These are phyloP conservation scores for Aspergillus pseudoviridinutans DNA, from an alignment of 2,329 filamentous ascomycete species.

Conservation along the genomic window DNA sequence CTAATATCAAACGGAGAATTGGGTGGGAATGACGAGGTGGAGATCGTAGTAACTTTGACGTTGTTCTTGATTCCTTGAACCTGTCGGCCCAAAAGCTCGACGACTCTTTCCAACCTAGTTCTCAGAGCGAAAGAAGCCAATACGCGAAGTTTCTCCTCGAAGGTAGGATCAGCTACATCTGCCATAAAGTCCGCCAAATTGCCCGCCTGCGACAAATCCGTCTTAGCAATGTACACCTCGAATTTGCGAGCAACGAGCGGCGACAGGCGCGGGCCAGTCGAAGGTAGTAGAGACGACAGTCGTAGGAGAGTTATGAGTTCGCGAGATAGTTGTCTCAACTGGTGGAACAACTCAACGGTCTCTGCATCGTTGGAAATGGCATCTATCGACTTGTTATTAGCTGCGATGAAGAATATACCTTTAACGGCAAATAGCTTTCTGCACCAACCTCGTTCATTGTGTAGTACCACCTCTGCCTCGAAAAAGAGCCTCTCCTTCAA, in stretches of 20 bases:
- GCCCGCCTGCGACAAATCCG: slow-evolving; percentile 77
- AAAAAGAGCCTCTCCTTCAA: slow-evolving; percentile 79
- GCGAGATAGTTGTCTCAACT: slow-evolving; percentile 77
- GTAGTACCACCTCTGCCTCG: slow-evolving; percentile 71
- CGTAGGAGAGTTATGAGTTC: slow-evolving; percentile 82
- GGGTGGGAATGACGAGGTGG: slow-evolving; percentile 61
- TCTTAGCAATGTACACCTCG: slow-evolving; percentile 80
- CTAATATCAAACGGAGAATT: slow-evolving; percentile 55
- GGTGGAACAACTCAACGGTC: slow-evolving; percentile 67
- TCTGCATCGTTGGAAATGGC: slow-evolving; percentile 55
- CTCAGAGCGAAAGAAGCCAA: slow-evolving; percentile 77
- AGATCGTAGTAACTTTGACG: slow-evolving; percentile 77
- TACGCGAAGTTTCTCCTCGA: slow-evolving; percentile 87
- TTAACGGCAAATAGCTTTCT: background rate
- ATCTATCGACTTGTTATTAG: slow-evolving; percentile 19
- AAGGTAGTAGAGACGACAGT: slow-evolving; percentile 77
- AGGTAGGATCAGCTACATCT: slow-evolving; percentile 79
- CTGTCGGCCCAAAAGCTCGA: slow-evolving; percentile 78
- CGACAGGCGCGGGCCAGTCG: slow-evolving; percentile 65
- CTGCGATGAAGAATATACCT: background rate
- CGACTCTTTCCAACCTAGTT: slow-evolving; percentile 72
- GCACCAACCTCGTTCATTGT: slow-evolving; percentile 63
- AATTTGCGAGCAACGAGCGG: slow-evolving; percentile 82
- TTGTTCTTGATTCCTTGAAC: slow-evolving; percentile 80
- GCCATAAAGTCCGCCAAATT: slow-evolving; percentile 93